Percentiles rank a stretch among this genome's conserved stretches.
Conservation (phyloP, 495 filamentous ascomycete species). For the Trichoderma orchidacearum region DNA sequence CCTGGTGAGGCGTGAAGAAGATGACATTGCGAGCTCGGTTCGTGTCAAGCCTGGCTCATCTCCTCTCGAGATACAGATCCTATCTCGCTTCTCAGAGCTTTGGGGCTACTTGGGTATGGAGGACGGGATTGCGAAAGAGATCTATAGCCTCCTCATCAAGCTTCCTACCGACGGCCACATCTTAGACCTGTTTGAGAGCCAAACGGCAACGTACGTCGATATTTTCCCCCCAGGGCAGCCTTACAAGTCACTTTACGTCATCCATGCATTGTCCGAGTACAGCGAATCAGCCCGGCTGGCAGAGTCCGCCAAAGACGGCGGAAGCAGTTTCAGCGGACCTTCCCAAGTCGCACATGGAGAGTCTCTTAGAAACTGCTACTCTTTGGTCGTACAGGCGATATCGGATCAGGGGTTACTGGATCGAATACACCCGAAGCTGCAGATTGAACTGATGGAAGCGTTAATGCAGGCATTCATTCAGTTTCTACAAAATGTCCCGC, state of each 20-base stretch:
- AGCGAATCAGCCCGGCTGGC: constrained; percentile 14
- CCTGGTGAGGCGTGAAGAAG: constrained; percentile 35
- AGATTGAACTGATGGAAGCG: constrained; percentile 20
- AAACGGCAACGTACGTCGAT: constrained; percentile 34
- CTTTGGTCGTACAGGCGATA: neutral
- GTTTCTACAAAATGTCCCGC: neutral
- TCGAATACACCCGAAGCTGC: neutral
- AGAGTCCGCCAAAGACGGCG: neutral
- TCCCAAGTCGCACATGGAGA: constrained; percentile 9
- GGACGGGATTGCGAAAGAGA: constrained; percentile 59
- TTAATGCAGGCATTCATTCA: constrained; percentile 14
- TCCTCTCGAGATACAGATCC: constrained; percentile 56
- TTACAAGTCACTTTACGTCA: constrained; percentile 61
- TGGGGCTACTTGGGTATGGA: constrained; percentile 70
- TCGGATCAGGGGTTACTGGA: neutral
- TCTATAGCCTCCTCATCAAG: constrained; percentile 58
- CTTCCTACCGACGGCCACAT: constrained; percentile 58
- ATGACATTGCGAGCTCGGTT: constrained; percentile 14
- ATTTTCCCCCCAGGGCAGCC: constrained; percentile 58
- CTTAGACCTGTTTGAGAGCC: constrained; percentile 41
- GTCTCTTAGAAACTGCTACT: constrained; percentile 4
- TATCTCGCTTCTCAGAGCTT: constrained; percentile 74
- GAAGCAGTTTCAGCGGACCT: neutral
- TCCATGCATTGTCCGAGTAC: constrained; percentile 46
- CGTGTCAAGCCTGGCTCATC: constrained; percentile 27